Conservation (phyloP, 2,329 filamentous ascomycete species). For the Fusarium keratoplasticum region DNA sequence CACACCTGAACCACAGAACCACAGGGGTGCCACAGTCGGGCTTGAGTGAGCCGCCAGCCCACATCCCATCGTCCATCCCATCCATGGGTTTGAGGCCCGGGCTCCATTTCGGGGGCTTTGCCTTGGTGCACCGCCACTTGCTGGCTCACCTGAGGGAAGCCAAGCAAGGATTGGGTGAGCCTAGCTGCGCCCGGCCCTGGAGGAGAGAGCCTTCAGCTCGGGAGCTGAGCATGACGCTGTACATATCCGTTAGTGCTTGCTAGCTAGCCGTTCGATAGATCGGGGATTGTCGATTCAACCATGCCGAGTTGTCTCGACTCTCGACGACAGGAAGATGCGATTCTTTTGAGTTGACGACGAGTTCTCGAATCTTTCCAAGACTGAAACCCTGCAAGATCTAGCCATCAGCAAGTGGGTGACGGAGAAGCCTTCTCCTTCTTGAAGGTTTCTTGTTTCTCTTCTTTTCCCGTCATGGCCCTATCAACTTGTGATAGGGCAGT, state of each 20-base stretch:
- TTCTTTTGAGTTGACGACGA: background rate
- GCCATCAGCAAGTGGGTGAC: slow-evolving; percentile 5
- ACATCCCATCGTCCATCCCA: background rate
- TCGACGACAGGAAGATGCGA: background rate
- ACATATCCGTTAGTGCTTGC: background rate
- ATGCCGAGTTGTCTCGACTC: background rate
- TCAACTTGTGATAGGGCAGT: slow-evolving; percentile 32
- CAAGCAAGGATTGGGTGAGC: slow-evolving; percentile 35
- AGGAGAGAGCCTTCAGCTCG: slow-evolving; percentile 26
- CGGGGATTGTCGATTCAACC: background rate
- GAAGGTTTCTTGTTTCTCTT: slow-evolving; percentile 13
- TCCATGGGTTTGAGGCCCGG: slow-evolving; percentile 1
- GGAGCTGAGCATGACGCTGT: slow-evolving; percentile 16
- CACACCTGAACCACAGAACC: slow-evolving; percentile 19
- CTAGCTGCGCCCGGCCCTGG: slow-evolving; percentile 18
- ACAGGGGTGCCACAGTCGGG: slow-evolving; percentile 30
- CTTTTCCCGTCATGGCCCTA: slow-evolving; percentile 21
- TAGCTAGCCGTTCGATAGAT: slow-evolving; percentile 15
- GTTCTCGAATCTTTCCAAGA: background rate
- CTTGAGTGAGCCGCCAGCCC: background rate
- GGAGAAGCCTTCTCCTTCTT: slow-evolving; percentile 4
- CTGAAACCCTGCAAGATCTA: slow-evolving; percentile 9
- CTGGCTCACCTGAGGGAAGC: slow-evolving; percentile 39
- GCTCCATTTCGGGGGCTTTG: slow-evolving; percentile 9
- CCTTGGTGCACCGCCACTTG: slow-evolving; percentile 33